Evolutionary conservation across 2,329 filamentous ascomycete species (phyloP).

Genomic region (Chaetothyriales sp.): DNA sequence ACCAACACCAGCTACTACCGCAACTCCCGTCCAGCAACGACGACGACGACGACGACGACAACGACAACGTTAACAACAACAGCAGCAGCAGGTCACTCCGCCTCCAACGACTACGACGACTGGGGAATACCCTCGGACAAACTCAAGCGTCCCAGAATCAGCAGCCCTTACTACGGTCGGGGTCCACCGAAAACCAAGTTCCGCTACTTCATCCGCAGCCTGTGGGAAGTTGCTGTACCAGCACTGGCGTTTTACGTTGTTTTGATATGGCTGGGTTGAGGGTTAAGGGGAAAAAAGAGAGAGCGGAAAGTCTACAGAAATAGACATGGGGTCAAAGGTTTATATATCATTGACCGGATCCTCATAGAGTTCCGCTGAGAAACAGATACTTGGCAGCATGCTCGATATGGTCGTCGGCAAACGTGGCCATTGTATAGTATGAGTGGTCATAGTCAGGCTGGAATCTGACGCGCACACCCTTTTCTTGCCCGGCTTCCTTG

Average conservation of each 20-base stretch:
- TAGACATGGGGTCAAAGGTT: too few species aligned
- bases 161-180: slow-evolving; percentile 20
- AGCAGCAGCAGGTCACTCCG: too few species aligned
- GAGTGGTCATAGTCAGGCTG: slow-evolving; percentile 91
- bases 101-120: slow-evolving; percentile 7
- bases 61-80: neutral
- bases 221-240: slow-evolving; percentile 49
- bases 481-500: slow-evolving; percentile 54
- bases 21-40: slow-evolving; percentile 13
- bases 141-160: neutral
- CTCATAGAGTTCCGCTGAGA: neutral
- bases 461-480: slow-evolving; percentile 63
- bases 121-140: slow-evolving; percentile 7
- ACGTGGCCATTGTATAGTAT: slow-evolving; percentile 90
- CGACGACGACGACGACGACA: slow-evolving; percentile 9
- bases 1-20: slow-evolving; percentile 2
- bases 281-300: neutral
- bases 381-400: slow-evolving; percentile 77
- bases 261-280: slow-evolving; percentile 48
- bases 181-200: slow-evolving; percentile 35
- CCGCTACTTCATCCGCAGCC: slow-evolving; percentile 46
- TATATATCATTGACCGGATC: too few species aligned
- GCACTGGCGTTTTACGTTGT: slow-evolving; percentile 51
- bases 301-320: too few species aligned
- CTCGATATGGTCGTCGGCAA: slow-evolving; percentile 77